Evolutionary conservation across 2,329 filamentous ascomycete genomes (phyloP), one percentile per base, ranked within the genome.

Genomic region (Nothophaeocryptopus gaeumannii): DNA sequence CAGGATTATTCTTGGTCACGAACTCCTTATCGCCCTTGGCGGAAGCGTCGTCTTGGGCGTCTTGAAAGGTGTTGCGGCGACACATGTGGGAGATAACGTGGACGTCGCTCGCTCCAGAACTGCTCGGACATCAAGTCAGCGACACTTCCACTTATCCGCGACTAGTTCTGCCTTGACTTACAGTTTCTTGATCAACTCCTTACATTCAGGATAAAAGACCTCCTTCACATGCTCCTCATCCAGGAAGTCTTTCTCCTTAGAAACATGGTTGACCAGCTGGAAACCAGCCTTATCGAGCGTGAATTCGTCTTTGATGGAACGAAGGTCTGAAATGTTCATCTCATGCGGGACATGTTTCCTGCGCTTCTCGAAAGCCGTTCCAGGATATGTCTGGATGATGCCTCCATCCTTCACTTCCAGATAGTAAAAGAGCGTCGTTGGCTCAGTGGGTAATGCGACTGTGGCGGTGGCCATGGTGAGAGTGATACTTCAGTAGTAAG

Each of bases 211-310:
- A 50, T 70, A 70, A 45, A 69, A 70, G 10, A 58, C 48, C 20
- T 43, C 50, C 35, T 66, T 70, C 51, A 71, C 66, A 39, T 64
- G 32, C 29, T 66, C 65, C 11, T 71, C 67, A 39, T 70, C 61
- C 1, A 58, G 1, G 41, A 70, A 71, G 3, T 66, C 65, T 45
- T 68, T 70, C 54, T 70, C 68, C 3, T 39, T 39, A 26, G 62
- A 66, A 12, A 41, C 54, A 37, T 67, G 59, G 11, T 59, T 56
- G 52, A 67, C 58, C 32, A 70, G 55, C 46, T 70, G 60, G 52
- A 71, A 71, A 5, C 69, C 58, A 20, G 51, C 34, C 12, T 43
- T 47, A 15, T 61, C 56, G 5, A 59, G 47, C 5, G 44, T 54
- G 47, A 51, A 51, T 12, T 51, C 20, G 12, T 50, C 43, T 20